A percentile compares a stretch with the other conserved stretches of the same genome.
Conservation (phyloP, 257 asterid species). For the Capsicum chinense region DNA sequence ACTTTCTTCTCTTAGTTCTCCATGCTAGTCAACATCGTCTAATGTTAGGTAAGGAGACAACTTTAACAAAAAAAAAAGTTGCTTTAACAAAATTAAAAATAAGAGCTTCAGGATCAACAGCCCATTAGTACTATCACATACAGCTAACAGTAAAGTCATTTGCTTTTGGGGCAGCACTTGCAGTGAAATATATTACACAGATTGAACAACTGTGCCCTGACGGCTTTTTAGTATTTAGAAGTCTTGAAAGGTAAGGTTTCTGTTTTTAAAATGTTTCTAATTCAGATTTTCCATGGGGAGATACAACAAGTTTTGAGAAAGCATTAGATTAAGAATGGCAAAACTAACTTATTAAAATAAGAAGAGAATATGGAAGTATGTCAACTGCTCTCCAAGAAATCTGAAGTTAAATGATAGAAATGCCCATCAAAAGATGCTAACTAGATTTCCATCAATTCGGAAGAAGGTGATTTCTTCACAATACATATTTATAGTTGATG, state of each 20-base stretch:
- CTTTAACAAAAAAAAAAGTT: background rate
- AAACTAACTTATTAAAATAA: background rate
- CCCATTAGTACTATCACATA: background rate
- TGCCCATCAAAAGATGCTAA: background rate
- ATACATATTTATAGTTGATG: background rate
- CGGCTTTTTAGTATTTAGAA: background rate
- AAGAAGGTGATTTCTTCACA: background rate
- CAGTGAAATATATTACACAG: background rate
- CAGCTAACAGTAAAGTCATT: background rate
- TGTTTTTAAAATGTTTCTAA: background rate
- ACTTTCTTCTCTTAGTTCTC: conserved; percentile 3
- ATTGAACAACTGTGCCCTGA: background rate
- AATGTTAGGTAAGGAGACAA: background rate
- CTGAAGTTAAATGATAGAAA: background rate
- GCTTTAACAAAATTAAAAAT: background rate
- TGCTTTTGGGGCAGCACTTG: background rate
- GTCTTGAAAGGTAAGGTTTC: background rate
- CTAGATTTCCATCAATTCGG: background rate
- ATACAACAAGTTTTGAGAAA: background rate
- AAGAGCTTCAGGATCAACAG: background rate
- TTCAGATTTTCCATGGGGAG: background rate
- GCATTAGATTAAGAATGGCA: background rate
- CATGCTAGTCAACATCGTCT: background rate
- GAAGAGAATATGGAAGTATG: conserved; percentile 15
- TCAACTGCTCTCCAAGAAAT: background rate